Conservation (phyloP, 148 eudicot genomes). For the Talinum fruticosum region DNA sequence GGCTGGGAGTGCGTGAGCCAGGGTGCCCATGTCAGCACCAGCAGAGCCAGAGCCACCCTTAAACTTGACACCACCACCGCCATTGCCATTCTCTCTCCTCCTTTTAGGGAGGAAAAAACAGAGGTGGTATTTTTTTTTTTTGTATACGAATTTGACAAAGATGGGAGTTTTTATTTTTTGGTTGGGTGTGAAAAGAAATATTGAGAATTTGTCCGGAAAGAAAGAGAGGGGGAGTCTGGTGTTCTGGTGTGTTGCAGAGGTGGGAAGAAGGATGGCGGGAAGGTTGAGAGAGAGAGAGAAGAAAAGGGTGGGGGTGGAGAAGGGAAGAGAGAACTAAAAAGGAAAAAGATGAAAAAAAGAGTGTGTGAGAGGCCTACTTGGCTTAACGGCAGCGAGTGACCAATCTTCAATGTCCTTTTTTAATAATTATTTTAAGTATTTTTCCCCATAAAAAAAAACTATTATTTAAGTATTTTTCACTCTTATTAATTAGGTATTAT, state of each 20-base stretch:
- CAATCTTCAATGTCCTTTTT: too few species aligned
- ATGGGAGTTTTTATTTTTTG: too few species aligned
- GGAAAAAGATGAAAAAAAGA: not conserved
- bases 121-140: not conserved
- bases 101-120: too few species aligned
- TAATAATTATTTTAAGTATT: too few species aligned
- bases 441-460: too few species aligned
- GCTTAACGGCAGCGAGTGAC: not conserved
- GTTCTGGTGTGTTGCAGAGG: not conserved
- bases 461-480: too few species aligned
- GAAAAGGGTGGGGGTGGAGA: too few species aligned
- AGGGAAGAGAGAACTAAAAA: not conserved
- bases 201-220: not conserved
- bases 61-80: not conserved
- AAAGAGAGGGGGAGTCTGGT: not conserved
- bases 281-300: not conserved
- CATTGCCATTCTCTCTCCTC: not conserved
- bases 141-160: too few species aligned
- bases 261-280: not conserved
- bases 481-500: too few species aligned
- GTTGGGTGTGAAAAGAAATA: too few species aligned
- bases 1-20: slow-evolving; percentile 15
- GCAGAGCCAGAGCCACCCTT: not conserved
- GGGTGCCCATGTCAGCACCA: not conserved
- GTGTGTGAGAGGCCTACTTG: not conserved